Evolutionary conservation across 1,284 basidiomycete species (phyloP), one percentile per base, ranked within the genome.

Genomic region (Abortiporus biennis): DNA sequence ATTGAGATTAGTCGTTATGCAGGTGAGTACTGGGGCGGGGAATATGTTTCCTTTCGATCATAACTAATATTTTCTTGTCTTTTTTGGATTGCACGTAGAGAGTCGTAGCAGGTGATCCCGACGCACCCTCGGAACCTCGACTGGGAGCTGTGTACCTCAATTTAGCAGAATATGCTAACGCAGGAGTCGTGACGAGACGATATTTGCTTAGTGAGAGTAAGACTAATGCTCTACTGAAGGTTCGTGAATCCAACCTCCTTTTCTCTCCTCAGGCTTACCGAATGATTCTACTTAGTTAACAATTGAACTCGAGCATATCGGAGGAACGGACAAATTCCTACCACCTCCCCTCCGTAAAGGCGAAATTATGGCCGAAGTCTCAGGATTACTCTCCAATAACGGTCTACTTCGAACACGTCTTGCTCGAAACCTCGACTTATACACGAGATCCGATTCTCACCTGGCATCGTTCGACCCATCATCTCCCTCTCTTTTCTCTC

Each of bases 151-250:
- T 89, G 8, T 67, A 74, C 45, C 65, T 91, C 40, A 84, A 91
- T 54, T 70, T 91, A 3, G 80, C 87, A 2, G 81, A 89, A 54
- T 90, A 89, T 51, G 83, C 79, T 6, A 72, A 74, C 38, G 64
- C 67, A 8, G 81, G 83, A 2, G 62, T 68, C 12, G 74, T 89
- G 21, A 80, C 77, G 2, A 71, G 87, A 13, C 71, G 78, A 17
- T 87, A 88, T 59, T 69, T 91, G 12, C 65, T 91, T 5, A 67
- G 76, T 40, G 74, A 87, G 51, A 86, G 81, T 57, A 85, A 84
- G 61, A 86, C 80, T 33, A 91, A 91, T 49, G 85, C 87, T 0
- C 83, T 80, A 2, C 69, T 91, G 38, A 82, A 80, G 66, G 78
- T 82, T 15, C 25, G 40, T 38, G n/a, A n/a, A n/a, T 23, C 19